Evolutionary conservation across 2,329 filamentous ascomycete species (phyloP).

Genomic region (Xylariales sp.): DNA sequence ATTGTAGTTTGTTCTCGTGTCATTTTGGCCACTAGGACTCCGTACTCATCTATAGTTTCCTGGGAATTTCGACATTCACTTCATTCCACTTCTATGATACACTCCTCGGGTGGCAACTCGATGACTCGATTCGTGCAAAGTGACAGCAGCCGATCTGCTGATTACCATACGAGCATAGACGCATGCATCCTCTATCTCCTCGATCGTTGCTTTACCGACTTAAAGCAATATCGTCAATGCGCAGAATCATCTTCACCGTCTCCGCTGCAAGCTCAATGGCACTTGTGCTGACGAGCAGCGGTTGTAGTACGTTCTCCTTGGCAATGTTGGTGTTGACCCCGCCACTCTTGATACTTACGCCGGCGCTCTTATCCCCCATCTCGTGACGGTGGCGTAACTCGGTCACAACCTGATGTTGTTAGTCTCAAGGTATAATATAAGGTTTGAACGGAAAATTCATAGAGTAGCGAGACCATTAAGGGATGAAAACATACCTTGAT

Average conservation of each 20-base stretch:
- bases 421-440: too few relatives aligned
- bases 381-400: conserved; percentile 92
- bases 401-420: conserved; percentile 75
- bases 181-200: background rate
- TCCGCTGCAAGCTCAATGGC: conserved; percentile 95
- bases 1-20: too few relatives aligned
- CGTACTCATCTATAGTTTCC: background rate
- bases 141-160: background rate
- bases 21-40: too few relatives aligned
- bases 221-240: conserved; percentile 63
- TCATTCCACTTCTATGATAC: background rate
- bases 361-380: conserved; percentile 90
- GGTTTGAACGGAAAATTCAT: too few relatives aligned
- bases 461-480: too few relatives aligned
- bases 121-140: background rate
- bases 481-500: conserved; percentile 75
- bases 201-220: conserved; percentile 43
- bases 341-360: conserved; percentile 96
- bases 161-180: background rate
- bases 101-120: background rate
- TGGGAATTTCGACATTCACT: background rate
- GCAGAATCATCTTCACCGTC: conserved; percentile 91
- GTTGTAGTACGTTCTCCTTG: conserved; percentile 95
- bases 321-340: conserved; percentile 96
- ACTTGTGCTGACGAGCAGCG: conserved; percentile 92